Base-by-base conservation (phyloP, 495 filamentous ascomycete genomes). In the Aspergillus ostianus region DNA sequence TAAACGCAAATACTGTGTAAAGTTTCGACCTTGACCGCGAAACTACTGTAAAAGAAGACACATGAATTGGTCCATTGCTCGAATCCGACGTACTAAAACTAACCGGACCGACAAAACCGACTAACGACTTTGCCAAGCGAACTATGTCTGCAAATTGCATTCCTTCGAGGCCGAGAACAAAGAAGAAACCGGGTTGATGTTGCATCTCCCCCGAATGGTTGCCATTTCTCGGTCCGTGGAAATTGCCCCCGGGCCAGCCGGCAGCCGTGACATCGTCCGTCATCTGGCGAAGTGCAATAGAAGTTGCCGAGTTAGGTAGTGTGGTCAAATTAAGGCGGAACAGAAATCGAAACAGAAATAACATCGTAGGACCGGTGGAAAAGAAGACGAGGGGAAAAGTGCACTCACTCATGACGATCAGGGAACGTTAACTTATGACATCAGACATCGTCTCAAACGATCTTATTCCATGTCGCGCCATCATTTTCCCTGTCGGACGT, bases 401-500 rank as follows among this genome's bases (percentile, higher is more conserved):
- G 10, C 30, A 32, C n/a, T n/a, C 36, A 41, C 44, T 9, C 15
- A 21, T 10, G 26, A 13, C 29, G 19, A 60, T 55, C 58, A 55
- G 19, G 32, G 58, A 51, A 60, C 9, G n/a, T 30, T 12, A n/a
- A 26, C 47, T 5, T 26, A 52, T 56, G 47, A 52, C 53, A 56
- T 56, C 53, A 46, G 53, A 56, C 53, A 46, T 47, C 53, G 47
- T 61, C 52, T 54, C 52, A 55, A 46, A 56, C 52, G 58, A 55
- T 50, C 47, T 49, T 29, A 53, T 23, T 53, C 56, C 49, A 23
- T 49, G 26, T 47, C 36, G 36, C 49, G 41, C 49, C 56, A 47
- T 53, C 47, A 21, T 7, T 49, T 21, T 21, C 46, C n/a, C 15
- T 26, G 47, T 26, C 47, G 21, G 47, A 21, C 21, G 17, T 2